These are phyloP conservation scores for Zalaria obscura DNA, from an alignment of 2,329 filamentous ascomycete genomes.

Conservation along the genomic window DNA sequence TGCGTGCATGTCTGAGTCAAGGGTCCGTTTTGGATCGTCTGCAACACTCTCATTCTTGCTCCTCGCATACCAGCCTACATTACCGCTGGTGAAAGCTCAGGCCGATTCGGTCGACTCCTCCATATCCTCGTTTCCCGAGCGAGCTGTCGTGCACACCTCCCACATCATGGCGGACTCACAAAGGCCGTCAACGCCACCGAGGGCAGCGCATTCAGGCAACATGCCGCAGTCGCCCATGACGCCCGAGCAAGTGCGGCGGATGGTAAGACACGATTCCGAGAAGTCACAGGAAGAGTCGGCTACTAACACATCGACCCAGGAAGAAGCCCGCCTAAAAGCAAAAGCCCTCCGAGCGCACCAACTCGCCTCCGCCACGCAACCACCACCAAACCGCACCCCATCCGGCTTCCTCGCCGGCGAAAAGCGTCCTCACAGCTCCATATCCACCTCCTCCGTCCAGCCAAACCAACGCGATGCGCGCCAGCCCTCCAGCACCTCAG, in stretches of 20 bases:
- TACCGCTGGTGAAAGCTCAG: too few species aligned
- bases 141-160: too few species aligned
- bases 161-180: conserved; percentile 18
- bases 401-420: conserved; percentile 40
- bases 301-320: conserved; percentile 36
- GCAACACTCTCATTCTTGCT: too few species aligned
- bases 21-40: too few species aligned
- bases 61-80: too few species aligned
- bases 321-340: conserved; percentile 74
- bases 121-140: too few species aligned
- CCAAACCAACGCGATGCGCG: conserved; percentile 57
- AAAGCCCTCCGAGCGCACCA: conserved; percentile 70
- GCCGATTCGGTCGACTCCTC: too few species aligned
- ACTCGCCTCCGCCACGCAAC: conserved; percentile 44
- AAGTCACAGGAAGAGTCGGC: not conserved
- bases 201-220: conserved; percentile 22
- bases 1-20: too few species aligned
- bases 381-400: conserved; percentile 14
- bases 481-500: conserved; percentile 18
- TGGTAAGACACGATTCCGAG: conserved; percentile 23
- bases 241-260: conserved; percentile 45
- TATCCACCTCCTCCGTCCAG: conserved; percentile 37
- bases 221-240: conserved; percentile 36
- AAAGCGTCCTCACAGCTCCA: conserved; percentile 57
- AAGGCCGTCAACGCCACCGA: conserved; percentile 34